Evolutionary conservation across 495 filamentous ascomycete species (phyloP).

Genomic region (Penicillium dipodomyicola): DNA sequence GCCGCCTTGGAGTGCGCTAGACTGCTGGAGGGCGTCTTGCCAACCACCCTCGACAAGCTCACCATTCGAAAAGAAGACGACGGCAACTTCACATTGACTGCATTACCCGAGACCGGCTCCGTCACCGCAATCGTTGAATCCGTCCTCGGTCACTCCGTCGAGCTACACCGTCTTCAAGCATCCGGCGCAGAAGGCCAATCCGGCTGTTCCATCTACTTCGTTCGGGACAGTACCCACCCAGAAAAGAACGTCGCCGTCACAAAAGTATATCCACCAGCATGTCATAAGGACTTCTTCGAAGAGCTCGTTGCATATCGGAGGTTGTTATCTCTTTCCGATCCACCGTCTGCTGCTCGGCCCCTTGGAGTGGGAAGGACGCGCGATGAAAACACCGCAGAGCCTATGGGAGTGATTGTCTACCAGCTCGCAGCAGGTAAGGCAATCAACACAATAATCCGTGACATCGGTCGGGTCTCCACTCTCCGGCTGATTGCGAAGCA

Average conservation of each 20-base stretch:
- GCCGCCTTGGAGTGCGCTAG: slow-evolving; percentile 3
- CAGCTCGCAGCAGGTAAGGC: neutral
- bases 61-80: neutral
- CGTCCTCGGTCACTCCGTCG: neutral
- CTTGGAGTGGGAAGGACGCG: neutral
- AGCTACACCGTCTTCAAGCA: slow-evolving; percentile 4
- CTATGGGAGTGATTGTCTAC: slow-evolving; percentile 3
- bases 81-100: neutral
- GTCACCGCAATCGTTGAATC: slow-evolving; percentile 1
- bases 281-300: slow-evolving; percentile 3
- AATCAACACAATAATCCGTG: slow-evolving; percentile 5
- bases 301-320: slow-evolving; percentile 2
- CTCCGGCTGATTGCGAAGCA: neutral
- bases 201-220: slow-evolving; percentile 2
- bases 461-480: neutral
- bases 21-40: neutral
- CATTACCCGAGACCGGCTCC: neutral
- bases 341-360: slow-evolving; percentile 1
- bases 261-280: neutral
- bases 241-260: neutral
- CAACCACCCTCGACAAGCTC: slow-evolving; percentile 1
- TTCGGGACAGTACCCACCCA: neutral
- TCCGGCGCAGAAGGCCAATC: slow-evolving; percentile 3
- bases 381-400: slow-evolving; percentile 1
- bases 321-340: slow-evolving; percentile 1